Evolutionary conservation across 495 filamentous ascomycete genomes (phyloP).

Genomic region (Podospora sp.): DNA sequence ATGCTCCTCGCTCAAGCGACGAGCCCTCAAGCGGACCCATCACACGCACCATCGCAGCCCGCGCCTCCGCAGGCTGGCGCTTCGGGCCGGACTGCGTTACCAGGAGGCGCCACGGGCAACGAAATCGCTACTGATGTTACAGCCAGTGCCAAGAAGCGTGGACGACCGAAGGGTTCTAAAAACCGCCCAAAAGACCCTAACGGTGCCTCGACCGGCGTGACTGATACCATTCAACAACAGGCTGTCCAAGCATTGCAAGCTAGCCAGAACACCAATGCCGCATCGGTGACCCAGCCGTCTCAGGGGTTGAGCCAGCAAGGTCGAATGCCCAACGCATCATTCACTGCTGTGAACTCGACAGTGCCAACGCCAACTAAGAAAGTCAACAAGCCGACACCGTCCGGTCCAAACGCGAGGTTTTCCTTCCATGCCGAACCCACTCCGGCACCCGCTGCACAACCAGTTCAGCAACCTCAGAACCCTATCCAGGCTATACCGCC

Average conservation of each 20-base stretch:
- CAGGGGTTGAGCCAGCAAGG: not conserved
- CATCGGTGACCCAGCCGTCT: slow-evolving; percentile 17
- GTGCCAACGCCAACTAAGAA: not conserved
- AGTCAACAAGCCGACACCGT: slow-evolving; percentile 5
- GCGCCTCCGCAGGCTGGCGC: not conserved
- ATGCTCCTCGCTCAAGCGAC: slow-evolving; percentile 33
- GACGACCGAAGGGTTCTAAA: slow-evolving; percentile 52
- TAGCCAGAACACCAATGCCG: not conserved
- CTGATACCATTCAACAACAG: slow-evolving; percentile 4
- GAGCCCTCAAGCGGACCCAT: slow-evolving; percentile 12
- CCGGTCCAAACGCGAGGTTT: not conserved
- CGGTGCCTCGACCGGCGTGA: slow-evolving; percentile 13
- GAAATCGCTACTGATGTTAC: slow-evolving; percentile 18
- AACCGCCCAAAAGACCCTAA: slow-evolving; percentile 46
- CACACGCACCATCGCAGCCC: not conserved
- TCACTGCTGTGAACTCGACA: slow-evolving; percentile 32
- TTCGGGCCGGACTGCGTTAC: slow-evolving; percentile 12
- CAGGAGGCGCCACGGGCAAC: slow-evolving; percentile 10
- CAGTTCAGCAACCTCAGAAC: not conserved
- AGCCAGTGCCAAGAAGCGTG: slow-evolving; percentile 36
- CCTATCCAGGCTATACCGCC: not conserved
- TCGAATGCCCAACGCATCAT: slow-evolving; percentile 22
- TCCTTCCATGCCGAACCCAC: not conserved
- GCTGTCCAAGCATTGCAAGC: not conserved
- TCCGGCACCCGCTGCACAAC: not conserved